These are phyloP conservation scores for Combretum micranthum DNA, from an alignment of 345 rosid species.

Conservation along the genomic window DNA sequence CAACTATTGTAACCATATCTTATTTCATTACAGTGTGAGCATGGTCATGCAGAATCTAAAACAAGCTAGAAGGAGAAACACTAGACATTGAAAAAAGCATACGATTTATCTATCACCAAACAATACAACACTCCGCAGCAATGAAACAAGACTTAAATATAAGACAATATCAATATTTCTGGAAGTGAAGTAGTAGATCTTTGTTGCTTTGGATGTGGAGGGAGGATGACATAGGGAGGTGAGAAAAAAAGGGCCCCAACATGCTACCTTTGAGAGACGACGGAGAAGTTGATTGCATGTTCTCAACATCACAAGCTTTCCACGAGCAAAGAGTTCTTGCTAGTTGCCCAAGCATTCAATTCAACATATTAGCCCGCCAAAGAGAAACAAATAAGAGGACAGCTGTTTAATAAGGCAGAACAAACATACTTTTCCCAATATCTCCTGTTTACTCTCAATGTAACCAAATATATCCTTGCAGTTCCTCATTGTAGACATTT, in stretches of 20 bases:
- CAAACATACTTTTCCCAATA: slow-evolving; percentile 70
- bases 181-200: too few species aligned
- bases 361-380: neutral
- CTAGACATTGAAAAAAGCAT: too few species aligned
- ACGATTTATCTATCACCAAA: too few species aligned
- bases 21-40: too few species aligned
- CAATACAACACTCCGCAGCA: too few species aligned
- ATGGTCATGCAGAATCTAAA: too few species aligned
- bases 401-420: neutral
- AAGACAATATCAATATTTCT: too few species aligned
- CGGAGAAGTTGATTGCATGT: slow-evolving; percentile 99
- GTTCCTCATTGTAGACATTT: slow-evolving; percentile 95
- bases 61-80: too few species aligned
- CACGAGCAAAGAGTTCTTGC: slow-evolving; percentile 99
- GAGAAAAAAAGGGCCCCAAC: neutral
- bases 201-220: too few species aligned
- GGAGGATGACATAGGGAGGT: neutral
- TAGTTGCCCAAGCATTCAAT: slow-evolving; percentile 11
- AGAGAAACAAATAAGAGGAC: neutral
- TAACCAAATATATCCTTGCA: slow-evolving; percentile 90
- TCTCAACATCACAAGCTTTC: slow-evolving; percentile 98
- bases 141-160: too few species aligned
- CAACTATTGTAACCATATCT: too few species aligned
- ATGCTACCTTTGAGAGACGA: slow-evolving; percentile 80
- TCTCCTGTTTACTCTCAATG: slow-evolving; percentile 92